phyloP scores from a whole-genome alignment of 2,329 filamentous ascomycete species.

The Cladosporium sp. region DNA sequence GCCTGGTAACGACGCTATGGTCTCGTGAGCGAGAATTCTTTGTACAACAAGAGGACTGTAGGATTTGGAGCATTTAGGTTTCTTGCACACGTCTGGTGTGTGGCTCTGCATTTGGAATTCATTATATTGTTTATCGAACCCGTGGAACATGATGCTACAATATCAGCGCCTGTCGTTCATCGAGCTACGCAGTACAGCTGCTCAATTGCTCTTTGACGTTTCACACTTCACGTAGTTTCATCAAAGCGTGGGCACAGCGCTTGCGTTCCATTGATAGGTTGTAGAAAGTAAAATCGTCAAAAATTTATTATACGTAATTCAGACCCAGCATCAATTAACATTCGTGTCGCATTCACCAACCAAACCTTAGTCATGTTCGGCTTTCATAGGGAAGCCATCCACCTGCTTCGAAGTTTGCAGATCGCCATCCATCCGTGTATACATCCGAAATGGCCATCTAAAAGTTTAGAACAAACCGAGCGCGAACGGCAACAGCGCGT shows the following conservation, averaged over 20 bases:
- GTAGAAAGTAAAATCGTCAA: background rate
- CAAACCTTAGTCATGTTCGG: background rate
- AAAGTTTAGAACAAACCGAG: conserved; percentile 25
- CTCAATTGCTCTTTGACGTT: background rate
- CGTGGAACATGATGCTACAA: background rate
- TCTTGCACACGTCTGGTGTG: background rate
- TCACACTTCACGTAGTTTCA: background rate
- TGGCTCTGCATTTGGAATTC: background rate
- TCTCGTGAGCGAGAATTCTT: background rate
- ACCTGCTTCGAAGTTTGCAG: background rate
- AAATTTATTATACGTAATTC: background rate
- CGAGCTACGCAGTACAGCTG: background rate
- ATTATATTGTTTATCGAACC: background rate
- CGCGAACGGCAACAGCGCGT: conserved; percentile 29
- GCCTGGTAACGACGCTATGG: background rate
- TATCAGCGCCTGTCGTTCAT: background rate
- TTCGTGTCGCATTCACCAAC: background rate
- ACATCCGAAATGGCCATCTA: background rate
- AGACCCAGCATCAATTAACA: background rate
- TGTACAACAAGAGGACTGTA: background rate
- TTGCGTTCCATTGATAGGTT: background rate
- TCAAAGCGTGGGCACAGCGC: background rate
- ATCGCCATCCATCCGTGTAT: background rate
- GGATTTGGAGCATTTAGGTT: background rate
- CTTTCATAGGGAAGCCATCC: background rate